Percentiles rank a stretch among this genome's conserved stretches.
Conservation (phyloP, 768 basidiomycete genomes). For the Xerocomellus chrysenteron region DNA sequence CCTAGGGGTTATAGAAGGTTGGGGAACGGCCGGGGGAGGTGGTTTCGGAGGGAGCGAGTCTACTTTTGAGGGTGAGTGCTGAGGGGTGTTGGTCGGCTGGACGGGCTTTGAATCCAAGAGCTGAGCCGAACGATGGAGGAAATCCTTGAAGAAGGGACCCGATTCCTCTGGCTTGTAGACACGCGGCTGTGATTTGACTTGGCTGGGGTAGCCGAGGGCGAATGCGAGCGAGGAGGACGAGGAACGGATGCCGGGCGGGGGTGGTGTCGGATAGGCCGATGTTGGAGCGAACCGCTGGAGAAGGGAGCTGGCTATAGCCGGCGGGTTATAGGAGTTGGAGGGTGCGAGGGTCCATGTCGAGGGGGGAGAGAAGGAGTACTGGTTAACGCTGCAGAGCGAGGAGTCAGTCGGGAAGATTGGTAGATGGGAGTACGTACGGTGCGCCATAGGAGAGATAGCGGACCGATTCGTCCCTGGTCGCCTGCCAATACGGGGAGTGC, state of each 20-base stretch:
- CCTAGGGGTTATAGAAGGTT: slow-evolving; percentile 51
- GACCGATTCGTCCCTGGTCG: slow-evolving; percentile 58
- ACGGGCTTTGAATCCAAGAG: slow-evolving; percentile 38
- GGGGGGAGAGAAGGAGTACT: slow-evolving; percentile 34
- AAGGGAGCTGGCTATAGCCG: slow-evolving; percentile 60
- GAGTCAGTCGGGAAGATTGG: slow-evolving; percentile 1
- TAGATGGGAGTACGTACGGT: slow-evolving; percentile 40
- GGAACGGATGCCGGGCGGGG: slow-evolving; percentile 58
- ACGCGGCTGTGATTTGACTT: slow-evolving; percentile 24
- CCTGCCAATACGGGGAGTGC: slow-evolving; percentile 64
- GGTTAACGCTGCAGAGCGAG: slow-evolving; percentile 16
- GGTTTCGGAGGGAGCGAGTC: slow-evolving; percentile 18
- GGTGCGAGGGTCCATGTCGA: slow-evolving; percentile 42
- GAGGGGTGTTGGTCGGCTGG: slow-evolving; percentile 14
- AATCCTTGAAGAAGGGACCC: slow-evolving; percentile 61
- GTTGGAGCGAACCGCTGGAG: slow-evolving; percentile 63
- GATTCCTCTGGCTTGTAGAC: slow-evolving; percentile 59
- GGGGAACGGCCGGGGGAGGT: background rate
- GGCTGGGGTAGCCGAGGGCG: slow-evolving; percentile 56
- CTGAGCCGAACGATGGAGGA: slow-evolving; percentile 48
- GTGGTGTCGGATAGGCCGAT: slow-evolving; percentile 69
- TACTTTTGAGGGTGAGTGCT: slow-evolving; percentile 15
- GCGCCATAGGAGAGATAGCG: slow-evolving; percentile 54
- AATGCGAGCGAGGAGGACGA: slow-evolving; percentile 74
- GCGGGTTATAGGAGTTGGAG: slow-evolving; percentile 50